Evolutionary conservation across 306 rosid genomes (phyloP).

Genomic region (apple (Malus domestica)): DNA sequence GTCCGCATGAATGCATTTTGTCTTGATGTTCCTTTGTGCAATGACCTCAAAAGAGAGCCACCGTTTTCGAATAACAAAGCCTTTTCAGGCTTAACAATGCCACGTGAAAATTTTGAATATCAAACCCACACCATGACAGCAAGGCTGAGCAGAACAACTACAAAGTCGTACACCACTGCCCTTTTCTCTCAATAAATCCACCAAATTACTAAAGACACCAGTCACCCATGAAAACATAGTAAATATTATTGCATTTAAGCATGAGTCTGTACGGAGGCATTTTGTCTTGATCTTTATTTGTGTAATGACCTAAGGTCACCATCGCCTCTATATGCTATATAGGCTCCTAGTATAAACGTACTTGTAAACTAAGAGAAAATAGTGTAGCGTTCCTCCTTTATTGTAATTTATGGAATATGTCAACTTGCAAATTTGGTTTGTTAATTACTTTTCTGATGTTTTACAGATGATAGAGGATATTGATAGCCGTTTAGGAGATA

Average conservation of each 20-base stretch:
- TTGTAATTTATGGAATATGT: neutral
- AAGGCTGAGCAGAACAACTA: too few species aligned
- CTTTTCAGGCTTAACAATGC: too few species aligned
- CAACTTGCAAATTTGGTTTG: neutral
- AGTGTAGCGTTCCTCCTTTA: neutral
- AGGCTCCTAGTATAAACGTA: neutral
- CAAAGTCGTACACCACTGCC: too few species aligned
- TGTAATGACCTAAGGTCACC: neutral
- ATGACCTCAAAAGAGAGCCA: neutral
- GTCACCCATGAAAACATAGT: neutral
- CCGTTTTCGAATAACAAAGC: too few species aligned
- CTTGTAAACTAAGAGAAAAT: too few species aligned
- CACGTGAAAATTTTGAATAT: too few species aligned
- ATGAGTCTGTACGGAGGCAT: neutral
- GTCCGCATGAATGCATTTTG: neutral
- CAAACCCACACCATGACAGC: too few species aligned
- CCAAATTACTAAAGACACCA: too few species aligned
- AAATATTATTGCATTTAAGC: neutral
- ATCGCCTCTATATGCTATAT: neutral
- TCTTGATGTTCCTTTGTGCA: neutral
- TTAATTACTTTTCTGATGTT: constrained; percentile 1
- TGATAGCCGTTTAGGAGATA: constrained; percentile 38
- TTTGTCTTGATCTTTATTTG: neutral
- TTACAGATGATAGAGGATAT: constrained; percentile 44
- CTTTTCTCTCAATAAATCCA: too few species aligned